These are phyloP conservation scores for Mycena capillaripes DNA, from an alignment of 768 basidiomycete species.

Conservation along the genomic window DNA sequence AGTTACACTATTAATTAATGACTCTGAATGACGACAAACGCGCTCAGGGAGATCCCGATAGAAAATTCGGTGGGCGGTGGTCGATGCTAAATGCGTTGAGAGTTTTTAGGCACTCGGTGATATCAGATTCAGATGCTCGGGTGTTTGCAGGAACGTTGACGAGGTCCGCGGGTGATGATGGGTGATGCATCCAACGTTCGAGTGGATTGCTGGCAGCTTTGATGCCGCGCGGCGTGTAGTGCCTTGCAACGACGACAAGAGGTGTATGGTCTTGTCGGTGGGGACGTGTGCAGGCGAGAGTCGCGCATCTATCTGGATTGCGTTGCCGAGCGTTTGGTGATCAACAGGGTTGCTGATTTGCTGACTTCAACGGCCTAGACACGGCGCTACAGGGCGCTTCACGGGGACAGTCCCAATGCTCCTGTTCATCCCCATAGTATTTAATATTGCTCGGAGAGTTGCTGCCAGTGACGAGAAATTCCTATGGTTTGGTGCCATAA, in stretches of 20 bases:
- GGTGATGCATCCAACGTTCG: not conserved
- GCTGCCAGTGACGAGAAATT: too few relatives aligned
- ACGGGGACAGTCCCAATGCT: too few relatives aligned
- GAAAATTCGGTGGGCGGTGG: not conserved
- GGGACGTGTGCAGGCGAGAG: not conserved
- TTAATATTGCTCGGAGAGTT: too few relatives aligned
- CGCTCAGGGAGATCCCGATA: not conserved
- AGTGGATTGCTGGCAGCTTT: not conserved
- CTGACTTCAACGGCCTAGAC: not conserved
- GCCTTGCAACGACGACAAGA: not conserved
- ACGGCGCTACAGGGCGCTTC: too few relatives aligned
- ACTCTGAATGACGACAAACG: too few relatives aligned
- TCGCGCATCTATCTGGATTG: not conserved
- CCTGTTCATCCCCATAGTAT: too few relatives aligned
- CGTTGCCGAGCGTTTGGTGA: not conserved
- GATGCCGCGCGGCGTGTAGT: not conserved
- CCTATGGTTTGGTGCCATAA: too few relatives aligned
- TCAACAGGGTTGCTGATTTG: slow-evolving; percentile 1
- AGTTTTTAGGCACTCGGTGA: not conserved
- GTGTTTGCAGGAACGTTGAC: not conserved
- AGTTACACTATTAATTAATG: too few relatives aligned
- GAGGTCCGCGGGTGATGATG: not conserved
- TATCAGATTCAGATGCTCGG: not conserved
- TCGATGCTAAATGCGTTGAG: not conserved
- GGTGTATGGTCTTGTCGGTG: not conserved